phyloP scores from a whole-genome alignment of 2,329 filamentous ascomycete species.

The Fusarium neocosmosporiellum region DNA sequence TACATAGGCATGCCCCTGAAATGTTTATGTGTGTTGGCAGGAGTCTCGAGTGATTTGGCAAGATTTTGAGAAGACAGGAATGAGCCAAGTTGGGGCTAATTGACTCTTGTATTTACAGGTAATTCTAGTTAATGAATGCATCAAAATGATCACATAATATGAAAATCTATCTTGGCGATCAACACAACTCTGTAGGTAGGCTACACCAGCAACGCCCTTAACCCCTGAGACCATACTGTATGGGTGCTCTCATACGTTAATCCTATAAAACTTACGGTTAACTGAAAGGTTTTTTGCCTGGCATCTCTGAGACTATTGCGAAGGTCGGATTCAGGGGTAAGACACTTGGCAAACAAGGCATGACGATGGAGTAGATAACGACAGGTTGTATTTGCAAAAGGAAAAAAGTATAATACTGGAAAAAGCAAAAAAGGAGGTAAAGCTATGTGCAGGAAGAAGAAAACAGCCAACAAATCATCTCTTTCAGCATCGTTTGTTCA shows the following conservation, averaged over 20 bases:
- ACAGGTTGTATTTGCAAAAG: slow-evolving; percentile 30
- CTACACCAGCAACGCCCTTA: not conserved
- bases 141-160: not conserved
- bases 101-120: not conserved
- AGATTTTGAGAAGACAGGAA: not conserved
- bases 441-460: slow-evolving; percentile 28
- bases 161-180: not conserved
- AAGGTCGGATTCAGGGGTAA: not conserved
- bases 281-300: not conserved
- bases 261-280: not conserved
- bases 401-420: slow-evolving; percentile 21
- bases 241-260: not conserved
- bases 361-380: slow-evolving; percentile 17
- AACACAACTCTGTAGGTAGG: not conserved
- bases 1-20: not conserved
- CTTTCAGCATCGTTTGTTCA: slow-evolving; percentile 3
- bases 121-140: not conserved
- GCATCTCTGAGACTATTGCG: not conserved
- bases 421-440: slow-evolving; percentile 14
- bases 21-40: not conserved
- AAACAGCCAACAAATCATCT: slow-evolving; percentile 13
- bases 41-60: not conserved
- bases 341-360: not conserved
- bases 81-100: not conserved
- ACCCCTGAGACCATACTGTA: not conserved